These are phyloP conservation scores for Irpex rosettiformis DNA, from an alignment of 1,284 basidiomycete species.

Conservation along the genomic window DNA sequence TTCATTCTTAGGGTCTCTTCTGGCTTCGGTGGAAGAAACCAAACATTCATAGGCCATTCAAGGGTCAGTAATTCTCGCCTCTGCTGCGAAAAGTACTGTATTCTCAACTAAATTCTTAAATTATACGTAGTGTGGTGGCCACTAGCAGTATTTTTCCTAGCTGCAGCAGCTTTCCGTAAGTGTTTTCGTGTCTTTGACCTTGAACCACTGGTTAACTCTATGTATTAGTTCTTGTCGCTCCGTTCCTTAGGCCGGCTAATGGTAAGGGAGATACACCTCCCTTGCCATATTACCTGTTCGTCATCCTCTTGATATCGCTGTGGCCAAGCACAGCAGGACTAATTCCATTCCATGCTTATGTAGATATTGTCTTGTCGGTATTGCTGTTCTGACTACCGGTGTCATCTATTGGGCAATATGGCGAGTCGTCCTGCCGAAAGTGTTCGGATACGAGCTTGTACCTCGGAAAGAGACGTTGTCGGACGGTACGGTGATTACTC, in stretches of 20 bases:
- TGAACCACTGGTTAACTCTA: neutral
- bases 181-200: neutral
- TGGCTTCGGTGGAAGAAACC: slow-evolving; percentile 48
- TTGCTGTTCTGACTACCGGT: slow-evolving; percentile 39
- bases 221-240: slow-evolving; percentile 39
- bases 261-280: slow-evolving; percentile 51
- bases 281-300: slow-evolving; percentile 51
- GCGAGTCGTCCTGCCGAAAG: slow-evolving; percentile 41
- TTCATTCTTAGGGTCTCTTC: slow-evolving; percentile 40
- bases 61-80: no score
- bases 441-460: slow-evolving; percentile 45
- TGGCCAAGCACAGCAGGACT: no score
- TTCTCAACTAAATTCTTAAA: no score
- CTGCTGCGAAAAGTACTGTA: no score
- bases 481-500: slow-evolving; percentile 53
- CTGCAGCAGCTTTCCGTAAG: slow-evolving; percentile 31
- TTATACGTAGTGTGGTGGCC: slow-evolving; percentile 43
- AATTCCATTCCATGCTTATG: no score
- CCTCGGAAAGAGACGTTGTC: slow-evolving; percentile 42
- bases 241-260: slow-evolving; percentile 47
- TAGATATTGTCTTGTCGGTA: slow-evolving; percentile 52
- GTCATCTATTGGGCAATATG: slow-evolving; percentile 49
- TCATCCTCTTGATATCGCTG: slow-evolving; percentile 7
- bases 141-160: slow-evolving; percentile 48
- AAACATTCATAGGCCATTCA: slow-evolving; percentile 44